Evolutionary conservation across 2,329 filamentous ascomycete genomes (phyloP), one percentile per base, ranked within the genome.

Genomic region (Xylaria sp.): DNA sequence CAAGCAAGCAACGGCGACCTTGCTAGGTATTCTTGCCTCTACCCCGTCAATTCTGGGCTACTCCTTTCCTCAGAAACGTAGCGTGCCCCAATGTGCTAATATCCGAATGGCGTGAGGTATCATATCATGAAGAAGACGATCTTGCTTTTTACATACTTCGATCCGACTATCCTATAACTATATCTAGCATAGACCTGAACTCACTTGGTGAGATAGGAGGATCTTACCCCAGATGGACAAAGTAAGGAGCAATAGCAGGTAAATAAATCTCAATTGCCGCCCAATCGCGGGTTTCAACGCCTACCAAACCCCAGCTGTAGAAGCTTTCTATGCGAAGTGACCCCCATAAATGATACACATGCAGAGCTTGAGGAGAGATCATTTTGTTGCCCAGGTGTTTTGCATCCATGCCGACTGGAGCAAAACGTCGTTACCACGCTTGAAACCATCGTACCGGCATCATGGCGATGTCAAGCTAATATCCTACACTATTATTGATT

Each of bases 321-420:
- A 73, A 72, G 75, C 74, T 80, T 79, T 81, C 82, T 84, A 84
- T 83, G 81, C 81, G 82, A 80, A 80, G 80, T 63, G 57, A 76
- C 79, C 80, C 80, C 79, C 34, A 37, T 86, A 86, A 81, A 85
- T 81, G 87, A 86, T 84, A 87, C 76, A 81, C 69, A 72, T 80
- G 78, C 79, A 81, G 80, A 82, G 81, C 77, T 78, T 80, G 85
- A 85, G 84, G 83, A 85, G 85, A 85, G 84, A 86, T 84, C 80
- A 81, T 84, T 82, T 82, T 81, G 81, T 83, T 80, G 80, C 80
- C 63, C 34, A 15, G 52, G 52, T 18, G 23, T 9, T 81, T 84
- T 80, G 77, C 79, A 67, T 75, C 74, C 73, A 76, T 74, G 69
- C 66, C 64, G 51, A 65, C 69, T 52, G 65, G 59, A 68, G 62